These are phyloP conservation scores for Hypoxylon sp. DNA, from an alignment of 2,329 filamentous ascomycete species.

Conservation along the genomic window DNA sequence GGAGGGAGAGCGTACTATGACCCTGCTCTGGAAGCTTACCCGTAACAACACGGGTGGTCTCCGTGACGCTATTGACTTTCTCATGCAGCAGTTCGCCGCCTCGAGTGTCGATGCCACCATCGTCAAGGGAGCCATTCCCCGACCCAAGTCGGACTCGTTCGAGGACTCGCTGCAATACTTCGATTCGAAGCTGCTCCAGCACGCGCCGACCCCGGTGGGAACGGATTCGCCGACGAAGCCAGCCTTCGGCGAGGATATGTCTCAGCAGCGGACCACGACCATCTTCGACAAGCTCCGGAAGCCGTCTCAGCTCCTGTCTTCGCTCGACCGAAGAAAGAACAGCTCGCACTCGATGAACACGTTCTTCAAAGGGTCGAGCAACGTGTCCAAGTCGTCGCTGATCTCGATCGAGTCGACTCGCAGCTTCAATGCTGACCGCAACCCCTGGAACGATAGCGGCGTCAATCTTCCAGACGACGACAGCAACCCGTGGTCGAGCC, in stretches of 20 bases:
- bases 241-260: constrained; percentile 81
- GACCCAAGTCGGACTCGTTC: constrained; percentile 98
- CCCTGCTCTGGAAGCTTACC: constrained; percentile 82
- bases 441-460: constrained; percentile 97
- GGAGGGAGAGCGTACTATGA: constrained; percentile 64
- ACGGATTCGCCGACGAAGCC: constrained; percentile 90
- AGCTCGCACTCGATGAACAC: constrained; percentile 84
- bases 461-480: constrained; percentile 94
- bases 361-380: constrained; percentile 91
- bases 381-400: constrained; percentile 92
- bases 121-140: constrained; percentile 92
- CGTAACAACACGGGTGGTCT: constrained; percentile 96
- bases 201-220: constrained; percentile 79
- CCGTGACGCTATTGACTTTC: constrained; percentile 93
- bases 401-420: constrained; percentile 95
- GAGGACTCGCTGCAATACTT: constrained; percentile 97
- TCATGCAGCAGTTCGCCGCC: constrained; percentile 84
- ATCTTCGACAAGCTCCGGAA: constrained; percentile 93
- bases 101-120: constrained; percentile 87
- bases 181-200: constrained; percentile 94
- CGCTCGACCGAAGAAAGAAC: constrained; percentile 94
- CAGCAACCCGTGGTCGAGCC: constrained; percentile 66
- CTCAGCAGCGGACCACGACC: constrained; percentile 77
- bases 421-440: constrained; percentile 88
- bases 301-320: constrained; percentile 82